Percentiles rank a stretch among this genome's conserved stretches.
Evolutionary conservation across 1,284 basidiomycete genomes (phyloP).

Genomic region (Cryptococcus neoformans): DNA sequence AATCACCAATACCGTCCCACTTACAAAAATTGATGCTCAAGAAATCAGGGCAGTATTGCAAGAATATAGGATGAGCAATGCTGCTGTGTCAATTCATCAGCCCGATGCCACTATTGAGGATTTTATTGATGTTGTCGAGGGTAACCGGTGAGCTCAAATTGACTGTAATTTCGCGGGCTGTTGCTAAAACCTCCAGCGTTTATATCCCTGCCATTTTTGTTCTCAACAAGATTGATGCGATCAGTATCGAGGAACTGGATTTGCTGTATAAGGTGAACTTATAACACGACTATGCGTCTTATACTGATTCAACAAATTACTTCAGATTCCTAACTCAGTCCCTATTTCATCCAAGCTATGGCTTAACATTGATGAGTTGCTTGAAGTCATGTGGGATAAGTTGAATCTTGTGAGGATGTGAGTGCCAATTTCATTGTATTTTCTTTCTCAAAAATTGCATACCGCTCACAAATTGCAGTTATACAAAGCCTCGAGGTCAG

Average conservation of each 20-base stretch:
- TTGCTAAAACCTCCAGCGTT: constrained; percentile 57
- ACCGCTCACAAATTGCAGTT: constrained; percentile 31
- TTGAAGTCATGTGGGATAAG: constrained; percentile 84
- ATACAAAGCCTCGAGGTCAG: constrained; percentile 92
- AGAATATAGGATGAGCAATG: constrained; percentile 86
- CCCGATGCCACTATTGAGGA: constrained; percentile 93
- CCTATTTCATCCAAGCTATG: constrained; percentile 80
- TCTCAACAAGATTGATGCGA: constrained; percentile 83
- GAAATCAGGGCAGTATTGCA: constrained; percentile 95
- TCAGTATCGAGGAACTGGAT: constrained; percentile 98
- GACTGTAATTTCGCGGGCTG: background rate
- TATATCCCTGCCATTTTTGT: constrained; percentile 92
- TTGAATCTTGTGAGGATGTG: constrained; percentile 83
- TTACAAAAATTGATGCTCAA: constrained; percentile 58
- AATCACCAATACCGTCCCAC: constrained; percentile 90
- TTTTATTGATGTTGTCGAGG: constrained; percentile 94
- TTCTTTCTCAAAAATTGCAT: background rate
- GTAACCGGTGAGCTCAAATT: constrained; percentile 63
- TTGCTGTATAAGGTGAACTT: constrained; percentile 60
- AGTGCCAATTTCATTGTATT: constrained; percentile 13
- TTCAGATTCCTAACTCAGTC: constrained; percentile 83
- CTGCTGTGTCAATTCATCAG: constrained; percentile 92
- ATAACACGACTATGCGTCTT: background rate
- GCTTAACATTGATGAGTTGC: constrained; percentile 95
- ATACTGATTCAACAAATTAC: background rate